A percentile compares a stretch with the other conserved stretches of the same genome.
phyloP scores from a whole-genome alignment of 371 early-diverging fungal genomes.

The Amoeboaphelidium occidentale region DNA sequence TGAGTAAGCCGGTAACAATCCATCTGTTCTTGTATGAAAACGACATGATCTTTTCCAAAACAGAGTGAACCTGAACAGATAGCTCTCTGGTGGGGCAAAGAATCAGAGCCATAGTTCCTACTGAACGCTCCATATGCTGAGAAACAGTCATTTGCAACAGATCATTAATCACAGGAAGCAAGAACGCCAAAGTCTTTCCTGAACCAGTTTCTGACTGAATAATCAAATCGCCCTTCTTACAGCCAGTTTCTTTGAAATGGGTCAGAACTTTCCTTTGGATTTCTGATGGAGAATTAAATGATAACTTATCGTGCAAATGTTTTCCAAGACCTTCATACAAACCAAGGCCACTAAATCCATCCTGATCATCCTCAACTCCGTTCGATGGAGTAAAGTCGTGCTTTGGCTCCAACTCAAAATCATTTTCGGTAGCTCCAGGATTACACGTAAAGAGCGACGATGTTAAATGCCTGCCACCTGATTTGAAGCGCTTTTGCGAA shows the following conservation, averaged over 20 bases:
- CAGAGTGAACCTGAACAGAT: conserved; percentile 10
- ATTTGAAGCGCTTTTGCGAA: no score
- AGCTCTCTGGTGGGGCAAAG: conserved; percentile 21
- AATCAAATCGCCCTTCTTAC: conserved; percentile 34
- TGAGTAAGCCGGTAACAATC: conserved; percentile 10
- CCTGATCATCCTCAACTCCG: no score
- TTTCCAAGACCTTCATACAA: no score
- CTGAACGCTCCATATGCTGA: conserved; percentile 2
- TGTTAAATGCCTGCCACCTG: no score
- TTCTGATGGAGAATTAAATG: no score
- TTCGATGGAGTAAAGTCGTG: no score
- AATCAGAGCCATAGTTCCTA: conserved; percentile 9
- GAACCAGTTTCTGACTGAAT: conserved; percentile 92
- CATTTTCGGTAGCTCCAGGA: no score
- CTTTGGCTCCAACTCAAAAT: no score
- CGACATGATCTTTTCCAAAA: conserved; percentile 8
- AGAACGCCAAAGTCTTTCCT: conserved; percentile 92
- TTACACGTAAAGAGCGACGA: no score
- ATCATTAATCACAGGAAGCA: conserved; percentile 43
- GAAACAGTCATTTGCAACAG: conserved; percentile 9
- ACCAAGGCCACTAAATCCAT: no score
- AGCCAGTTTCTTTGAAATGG: background rate
- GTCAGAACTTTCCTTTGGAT: no score
- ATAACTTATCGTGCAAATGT: no score
- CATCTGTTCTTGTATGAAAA: background rate